These are phyloP conservation scores for Globisporangium spinosum DNA, from an alignment of 352 stramenopile genomes.

Conservation along the genomic window DNA sequence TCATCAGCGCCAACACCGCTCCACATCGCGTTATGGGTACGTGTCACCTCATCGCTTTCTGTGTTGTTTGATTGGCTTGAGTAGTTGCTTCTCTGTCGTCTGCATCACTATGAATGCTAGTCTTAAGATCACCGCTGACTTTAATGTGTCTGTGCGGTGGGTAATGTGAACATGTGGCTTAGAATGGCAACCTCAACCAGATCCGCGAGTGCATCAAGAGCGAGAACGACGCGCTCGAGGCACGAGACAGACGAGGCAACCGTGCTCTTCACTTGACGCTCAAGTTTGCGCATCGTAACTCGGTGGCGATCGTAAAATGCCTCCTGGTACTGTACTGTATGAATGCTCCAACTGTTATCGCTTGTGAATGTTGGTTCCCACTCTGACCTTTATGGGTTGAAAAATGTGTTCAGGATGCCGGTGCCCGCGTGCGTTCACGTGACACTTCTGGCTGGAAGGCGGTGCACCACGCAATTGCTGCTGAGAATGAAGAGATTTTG, in stretches of 20 bases:
- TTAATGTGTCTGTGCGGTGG: background rate
- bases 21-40: slow-evolving; percentile 61
- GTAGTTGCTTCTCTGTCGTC: background rate
- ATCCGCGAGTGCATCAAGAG: slow-evolving; percentile 32
- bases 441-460: slow-evolving; percentile 60
- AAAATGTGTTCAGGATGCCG: slow-evolving; percentile 33
- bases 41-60: background rate
- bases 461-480: slow-evolving; percentile 55
- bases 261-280: slow-evolving; percentile 60
- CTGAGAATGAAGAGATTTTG: slow-evolving; percentile 60
- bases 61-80: background rate
- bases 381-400: background rate
- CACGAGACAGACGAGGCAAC: slow-evolving; percentile 50
- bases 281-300: slow-evolving; percentile 65
- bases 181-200: slow-evolving; percentile 63
- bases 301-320: slow-evolving; percentile 43
- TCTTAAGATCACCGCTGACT: background rate
- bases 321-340: slow-evolving; percentile 34
- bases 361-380: background rate
- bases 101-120: background rate
- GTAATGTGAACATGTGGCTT: background rate
- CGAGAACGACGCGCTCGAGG: slow-evolving; percentile 38
- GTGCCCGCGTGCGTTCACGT: slow-evolving; percentile 57
- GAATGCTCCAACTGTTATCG: no score
- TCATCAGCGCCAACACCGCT: slow-evolving; percentile 29